phyloP scores from a whole-genome alignment of 169 alveolate genomes.

The Eimeria tenella region DNA sequence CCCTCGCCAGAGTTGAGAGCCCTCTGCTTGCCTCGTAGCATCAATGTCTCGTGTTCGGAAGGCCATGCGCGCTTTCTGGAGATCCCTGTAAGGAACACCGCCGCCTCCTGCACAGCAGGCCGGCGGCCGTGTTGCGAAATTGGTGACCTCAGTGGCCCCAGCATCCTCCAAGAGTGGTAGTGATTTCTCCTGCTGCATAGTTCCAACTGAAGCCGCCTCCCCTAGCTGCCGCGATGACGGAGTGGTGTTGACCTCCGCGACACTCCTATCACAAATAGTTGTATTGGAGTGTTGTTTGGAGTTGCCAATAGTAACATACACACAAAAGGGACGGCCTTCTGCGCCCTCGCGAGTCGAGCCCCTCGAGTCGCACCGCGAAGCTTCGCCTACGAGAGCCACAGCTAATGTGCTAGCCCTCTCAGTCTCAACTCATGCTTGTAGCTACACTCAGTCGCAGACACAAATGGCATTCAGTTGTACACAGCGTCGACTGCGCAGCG shows the following conservation, averaged over 20 bases:
- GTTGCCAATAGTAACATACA: background rate
- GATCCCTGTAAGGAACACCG: constrained; percentile 68
- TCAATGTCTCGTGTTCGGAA: constrained; percentile 63
- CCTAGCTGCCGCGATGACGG: too few species aligned
- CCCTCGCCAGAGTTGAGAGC: background rate
- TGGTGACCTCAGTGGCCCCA: constrained; percentile 62
- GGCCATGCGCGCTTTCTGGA: constrained; percentile 74
- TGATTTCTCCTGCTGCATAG: constrained; percentile 51
- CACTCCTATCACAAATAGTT: too few species aligned
- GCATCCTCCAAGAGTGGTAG: constrained; percentile 49
- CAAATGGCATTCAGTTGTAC: too few species aligned
- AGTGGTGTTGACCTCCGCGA: too few species aligned
- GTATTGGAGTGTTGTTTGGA: background rate
- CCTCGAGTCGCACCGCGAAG: constrained; percentile 19
- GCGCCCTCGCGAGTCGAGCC: background rate
- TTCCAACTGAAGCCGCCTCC: constrained; percentile 4
- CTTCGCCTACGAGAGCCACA: background rate
- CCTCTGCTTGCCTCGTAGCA: constrained; percentile 69
- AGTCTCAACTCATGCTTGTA: background rate
- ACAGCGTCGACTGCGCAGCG: too few species aligned
- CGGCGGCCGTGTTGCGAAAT: constrained; percentile 3
- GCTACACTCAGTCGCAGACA: too few species aligned
- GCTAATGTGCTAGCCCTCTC: background rate
- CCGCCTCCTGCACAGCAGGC: constrained; percentile 49
- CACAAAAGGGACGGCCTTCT: background rate